A percentile compares a stretch with the other conserved stretches of the same genome.
These are phyloP conservation scores for Fusarium austroafricanum DNA, from an alignment of 2,329 filamentous ascomycete species.

Conservation along the genomic window DNA sequence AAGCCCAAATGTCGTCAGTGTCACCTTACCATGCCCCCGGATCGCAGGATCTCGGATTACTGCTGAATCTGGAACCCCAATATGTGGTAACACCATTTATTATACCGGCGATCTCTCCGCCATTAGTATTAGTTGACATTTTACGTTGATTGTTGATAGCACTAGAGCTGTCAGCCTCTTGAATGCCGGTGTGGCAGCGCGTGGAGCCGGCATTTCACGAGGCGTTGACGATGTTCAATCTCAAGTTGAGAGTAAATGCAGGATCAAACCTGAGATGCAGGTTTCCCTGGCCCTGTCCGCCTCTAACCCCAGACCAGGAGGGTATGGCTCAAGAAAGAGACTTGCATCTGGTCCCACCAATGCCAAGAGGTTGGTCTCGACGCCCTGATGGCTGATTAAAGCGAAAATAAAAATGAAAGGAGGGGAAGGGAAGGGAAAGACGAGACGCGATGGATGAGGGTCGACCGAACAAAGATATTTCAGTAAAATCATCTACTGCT, in stretches of 20 bases:
- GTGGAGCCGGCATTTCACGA: constrained; percentile 30
- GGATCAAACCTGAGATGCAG: constrained; percentile 18
- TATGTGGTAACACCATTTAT: constrained; percentile 6
- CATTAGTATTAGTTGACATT: not conserved
- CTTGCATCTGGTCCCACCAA: constrained; percentile 30
- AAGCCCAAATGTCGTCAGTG: constrained; percentile 7
- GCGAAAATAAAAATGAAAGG: constrained; percentile 5
- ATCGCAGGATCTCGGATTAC: not conserved
- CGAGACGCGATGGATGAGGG: not conserved
- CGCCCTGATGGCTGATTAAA: constrained; percentile 27
- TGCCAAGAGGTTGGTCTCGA: constrained; percentile 32
- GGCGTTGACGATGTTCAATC: constrained; percentile 11
- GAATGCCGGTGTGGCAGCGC: constrained; percentile 5
- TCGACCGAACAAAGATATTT: constrained; percentile 3
- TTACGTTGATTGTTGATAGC: not conserved
- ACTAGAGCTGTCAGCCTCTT: constrained; percentile 4
- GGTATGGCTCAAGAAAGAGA: constrained; percentile 31
- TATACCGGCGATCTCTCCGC: not conserved
- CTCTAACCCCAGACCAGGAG: constrained; percentile 31
- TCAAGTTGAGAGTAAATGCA: constrained; percentile 3
- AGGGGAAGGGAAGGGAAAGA: not conserved
- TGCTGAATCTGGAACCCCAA: not conserved
- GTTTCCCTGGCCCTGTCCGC: constrained; percentile 24
- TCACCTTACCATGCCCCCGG: constrained; percentile 4
- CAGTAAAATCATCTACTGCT: not conserved